Evolutionary conservation across 2,329 filamentous ascomycete genomes (phyloP).

Genomic region (Phoma sp.): DNA sequence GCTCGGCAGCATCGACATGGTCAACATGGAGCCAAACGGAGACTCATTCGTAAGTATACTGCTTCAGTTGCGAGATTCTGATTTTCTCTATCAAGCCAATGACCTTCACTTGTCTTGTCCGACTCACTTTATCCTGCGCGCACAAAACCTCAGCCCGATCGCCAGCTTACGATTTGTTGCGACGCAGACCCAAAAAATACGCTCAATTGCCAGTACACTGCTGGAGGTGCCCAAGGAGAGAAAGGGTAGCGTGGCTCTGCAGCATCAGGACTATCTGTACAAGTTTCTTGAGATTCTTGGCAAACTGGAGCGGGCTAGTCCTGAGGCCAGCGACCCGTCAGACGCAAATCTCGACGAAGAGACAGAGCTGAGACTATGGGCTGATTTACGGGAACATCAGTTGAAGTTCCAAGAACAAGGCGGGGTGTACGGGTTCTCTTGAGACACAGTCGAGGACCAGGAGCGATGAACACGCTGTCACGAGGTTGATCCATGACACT

Average conservation of each 20-base stretch:
- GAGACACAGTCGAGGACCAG: background rate
- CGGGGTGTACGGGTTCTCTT: constrained; percentile 56
- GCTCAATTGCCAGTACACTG: constrained; percentile 81
- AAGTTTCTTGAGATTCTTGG: constrained; percentile 77
- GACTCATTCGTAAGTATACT: constrained; percentile 64
- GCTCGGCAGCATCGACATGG: constrained; percentile 77
- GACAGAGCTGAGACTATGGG: constrained; percentile 77
- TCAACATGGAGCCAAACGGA: constrained; percentile 79
- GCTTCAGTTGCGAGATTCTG: constrained; percentile 20
- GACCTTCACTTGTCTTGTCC: constrained; percentile 13
- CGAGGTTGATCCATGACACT: background rate
- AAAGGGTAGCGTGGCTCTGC: constrained; percentile 59
- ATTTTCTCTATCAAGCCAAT: constrained; percentile 17
- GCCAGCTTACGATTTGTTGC: constrained; percentile 36
- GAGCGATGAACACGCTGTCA: background rate
- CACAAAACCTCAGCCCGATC: constrained; percentile 18
- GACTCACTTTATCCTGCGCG: constrained; percentile 14
- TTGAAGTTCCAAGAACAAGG: constrained; percentile 72
- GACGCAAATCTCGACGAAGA: constrained; percentile 66
- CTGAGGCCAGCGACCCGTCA: constrained; percentile 41
- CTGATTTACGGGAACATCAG: constrained; percentile 79
- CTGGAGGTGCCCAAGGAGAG: constrained; percentile 66
- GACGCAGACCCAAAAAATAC: constrained; percentile 76
- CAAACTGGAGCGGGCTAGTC: constrained; percentile 71
- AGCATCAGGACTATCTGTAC: constrained; percentile 73